Evolutionary conservation across 1,139 yeast species (phyloP).

Genomic region (Torulaspora pretoriensis): DNA sequence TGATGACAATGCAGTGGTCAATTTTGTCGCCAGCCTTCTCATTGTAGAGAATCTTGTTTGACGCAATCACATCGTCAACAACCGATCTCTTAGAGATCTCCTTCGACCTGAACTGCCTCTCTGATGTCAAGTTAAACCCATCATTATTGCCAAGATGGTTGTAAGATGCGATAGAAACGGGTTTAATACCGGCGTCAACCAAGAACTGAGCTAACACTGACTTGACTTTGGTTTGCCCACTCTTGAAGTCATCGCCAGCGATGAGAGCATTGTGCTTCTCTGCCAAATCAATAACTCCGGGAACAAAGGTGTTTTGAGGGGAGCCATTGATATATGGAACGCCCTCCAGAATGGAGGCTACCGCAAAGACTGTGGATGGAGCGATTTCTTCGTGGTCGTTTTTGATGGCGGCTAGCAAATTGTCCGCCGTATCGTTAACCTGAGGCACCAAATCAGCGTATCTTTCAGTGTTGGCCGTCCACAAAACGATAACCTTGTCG

Average conservation of each 20-base stretch:
- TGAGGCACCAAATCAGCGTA: conserved; percentile 74
- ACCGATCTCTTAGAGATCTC: conserved; percentile 92
- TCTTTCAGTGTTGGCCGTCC: conserved; percentile 98
- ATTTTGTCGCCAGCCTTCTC: conserved; percentile 72
- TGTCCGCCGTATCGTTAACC: conserved; percentile 85
- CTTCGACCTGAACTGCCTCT: conserved; percentile 90
- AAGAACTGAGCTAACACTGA: conserved; percentile 92
- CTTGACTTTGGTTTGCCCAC: conserved; percentile 94
- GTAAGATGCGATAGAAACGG: conserved; percentile 88
- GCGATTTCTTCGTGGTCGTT: conserved; percentile 77
- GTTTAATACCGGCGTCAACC: conserved; percentile 97
- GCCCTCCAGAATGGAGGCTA: conserved; percentile 83
- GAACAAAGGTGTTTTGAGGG: conserved; percentile 96
- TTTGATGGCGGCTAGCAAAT: conserved; percentile 70
- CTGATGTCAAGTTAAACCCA: conserved; percentile 88
- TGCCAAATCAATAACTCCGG: conserved; percentile 88
- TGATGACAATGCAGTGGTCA: conserved; percentile 94
- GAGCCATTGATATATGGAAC: conserved; percentile 93
- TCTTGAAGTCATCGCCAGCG: conserved; percentile 97
- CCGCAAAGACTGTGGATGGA: conserved; percentile 89
- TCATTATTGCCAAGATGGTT: conserved; percentile 97
- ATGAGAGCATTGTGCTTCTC: conserved; percentile 72
- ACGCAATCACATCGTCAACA: conserved; percentile 89
- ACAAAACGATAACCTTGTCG: conserved; percentile 83
- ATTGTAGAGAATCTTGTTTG: conserved; percentile 81